Conservation (phyloP, 2,329 filamentous ascomycete species). For the Elsinoe australis region DNA sequence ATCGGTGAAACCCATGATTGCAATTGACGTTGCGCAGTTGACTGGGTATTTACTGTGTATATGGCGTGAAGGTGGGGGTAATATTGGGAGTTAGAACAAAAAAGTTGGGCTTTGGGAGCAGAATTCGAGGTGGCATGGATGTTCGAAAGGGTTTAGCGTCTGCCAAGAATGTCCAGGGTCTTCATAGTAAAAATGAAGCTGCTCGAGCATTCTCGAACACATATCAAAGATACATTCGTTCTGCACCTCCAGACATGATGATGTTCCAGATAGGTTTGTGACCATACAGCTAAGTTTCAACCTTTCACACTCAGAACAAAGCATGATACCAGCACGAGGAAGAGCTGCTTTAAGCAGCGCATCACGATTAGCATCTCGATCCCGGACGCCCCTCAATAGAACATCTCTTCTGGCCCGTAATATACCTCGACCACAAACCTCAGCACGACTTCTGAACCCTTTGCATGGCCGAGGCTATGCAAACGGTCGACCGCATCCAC, state of each 20-base stretch:
- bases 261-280: too few relatives aligned
- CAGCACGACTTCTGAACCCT: too few relatives aligned
- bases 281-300: too few relatives aligned
- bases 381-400: not conserved
- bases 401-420: too few relatives aligned
- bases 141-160: not conserved
- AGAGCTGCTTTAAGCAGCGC: not conserved
- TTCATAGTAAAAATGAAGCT: too few relatives aligned
- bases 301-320: too few relatives aligned
- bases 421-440: too few relatives aligned
- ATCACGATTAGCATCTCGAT: not conserved
- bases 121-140: not conserved
- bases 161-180: not conserved
- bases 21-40: constrained; percentile 15
- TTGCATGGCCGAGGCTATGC: too few relatives aligned
- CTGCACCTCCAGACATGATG: not conserved
- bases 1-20: constrained; percentile 62
- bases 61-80: too few relatives aligned
- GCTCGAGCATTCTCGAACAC: not conserved
- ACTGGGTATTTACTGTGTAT: too few relatives aligned
- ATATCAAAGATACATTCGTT: too few relatives aligned
- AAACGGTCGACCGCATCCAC: constrained; percentile 64
- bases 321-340: not conserved
- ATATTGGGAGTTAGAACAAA: too few relatives aligned
- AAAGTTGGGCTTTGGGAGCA: constrained; percentile 10